These are phyloP conservation scores for Ensete ventricosum DNA, from an alignment of 176 grass and related monocot species.

Conservation along the genomic window DNA sequence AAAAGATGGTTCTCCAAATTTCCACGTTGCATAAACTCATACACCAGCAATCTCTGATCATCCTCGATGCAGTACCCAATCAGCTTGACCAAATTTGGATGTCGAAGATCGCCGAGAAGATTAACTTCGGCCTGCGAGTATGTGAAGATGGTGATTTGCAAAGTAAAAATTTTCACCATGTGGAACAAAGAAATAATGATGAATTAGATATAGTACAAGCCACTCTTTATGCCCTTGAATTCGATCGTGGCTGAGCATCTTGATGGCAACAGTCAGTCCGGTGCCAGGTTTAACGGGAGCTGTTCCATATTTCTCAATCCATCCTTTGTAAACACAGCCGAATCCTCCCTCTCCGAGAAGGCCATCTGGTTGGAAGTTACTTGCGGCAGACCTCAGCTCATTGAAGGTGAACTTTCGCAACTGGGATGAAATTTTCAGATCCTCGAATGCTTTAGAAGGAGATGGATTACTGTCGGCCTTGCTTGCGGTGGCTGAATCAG, in stretches of 20 bases:
- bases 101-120: slow-evolving; percentile 92
- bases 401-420: slow-evolving; percentile 85
- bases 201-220: slow-evolving; percentile 41
- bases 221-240: slow-evolving; percentile 97
- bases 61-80: slow-evolving; percentile 98
- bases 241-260: slow-evolving; percentile 94
- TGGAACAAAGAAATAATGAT: background rate
- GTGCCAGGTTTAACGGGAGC: slow-evolving; percentile 92
- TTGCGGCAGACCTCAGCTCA: slow-evolving; percentile 84
- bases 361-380: slow-evolving; percentile 92
- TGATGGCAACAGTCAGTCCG: slow-evolving; percentile 86
- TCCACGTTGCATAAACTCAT: slow-evolving; percentile 97
- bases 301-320: slow-evolving; percentile 96
- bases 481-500: slow-evolving; percentile 70
- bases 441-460: slow-evolving; percentile 68
- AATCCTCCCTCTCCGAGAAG: slow-evolving; percentile 97
- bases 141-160: background rate
- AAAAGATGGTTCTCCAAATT: slow-evolving; percentile 99
- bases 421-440: slow-evolving; percentile 75
- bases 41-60: slow-evolving; percentile 89
- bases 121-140: slow-evolving; percentile 75
- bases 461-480: slow-evolving; percentile 63
- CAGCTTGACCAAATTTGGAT: slow-evolving; percentile 94
- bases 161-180: background rate
- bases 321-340: slow-evolving; percentile 95